Percentiles rank a stretch among this genome's conserved stretches.
These are phyloP conservation scores for Entomortierella lignicola DNA, from an alignment of 192 early-diverging fungal species.

Conservation along the genomic window DNA sequence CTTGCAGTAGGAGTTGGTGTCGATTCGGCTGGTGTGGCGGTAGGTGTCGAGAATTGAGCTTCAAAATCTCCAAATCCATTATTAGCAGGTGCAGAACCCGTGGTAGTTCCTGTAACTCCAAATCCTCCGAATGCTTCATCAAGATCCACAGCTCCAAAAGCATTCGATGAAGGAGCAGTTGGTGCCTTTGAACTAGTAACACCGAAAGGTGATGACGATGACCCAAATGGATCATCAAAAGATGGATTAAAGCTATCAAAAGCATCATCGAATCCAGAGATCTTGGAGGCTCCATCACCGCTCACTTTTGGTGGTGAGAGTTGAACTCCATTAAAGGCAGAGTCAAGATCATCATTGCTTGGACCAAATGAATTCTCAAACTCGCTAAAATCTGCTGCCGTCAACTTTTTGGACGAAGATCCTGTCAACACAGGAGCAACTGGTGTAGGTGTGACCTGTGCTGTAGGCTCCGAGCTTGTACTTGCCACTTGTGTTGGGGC, in stretches of 20 bases:
- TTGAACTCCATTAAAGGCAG: slow-evolving; percentile 47
- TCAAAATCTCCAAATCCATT: slow-evolving; percentile 42
- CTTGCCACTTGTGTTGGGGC: background rate
- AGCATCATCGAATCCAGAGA: slow-evolving; percentile 32
- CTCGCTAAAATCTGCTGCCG: slow-evolving; percentile 34
- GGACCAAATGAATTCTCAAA: slow-evolving; percentile 43
- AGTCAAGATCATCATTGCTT: slow-evolving; percentile 39
- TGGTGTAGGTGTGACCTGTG: background rate
- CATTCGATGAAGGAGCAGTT: background rate
- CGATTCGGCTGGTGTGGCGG: background rate
- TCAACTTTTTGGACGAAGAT: slow-evolving; percentile 42
- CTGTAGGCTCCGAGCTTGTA: no score
- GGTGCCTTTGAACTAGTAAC: background rate
- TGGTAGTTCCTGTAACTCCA: background rate
- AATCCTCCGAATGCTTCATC: slow-evolving; percentile 53
- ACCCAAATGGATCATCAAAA: slow-evolving; percentile 35
- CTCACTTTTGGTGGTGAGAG: slow-evolving; percentile 36
- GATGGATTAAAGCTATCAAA: slow-evolving; percentile 39
- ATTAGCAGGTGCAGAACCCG: background rate
- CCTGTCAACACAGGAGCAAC: slow-evolving; percentile 15
- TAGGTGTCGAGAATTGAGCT: slow-evolving; percentile 17
- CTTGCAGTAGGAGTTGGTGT: background rate
- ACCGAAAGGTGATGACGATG: background rate
- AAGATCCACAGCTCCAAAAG: slow-evolving; percentile 12
- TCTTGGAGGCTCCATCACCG: slow-evolving; percentile 10